phyloP scores from a whole-genome alignment of 495 filamentous ascomycete genomes.

The Penicillium coffeae region DNA sequence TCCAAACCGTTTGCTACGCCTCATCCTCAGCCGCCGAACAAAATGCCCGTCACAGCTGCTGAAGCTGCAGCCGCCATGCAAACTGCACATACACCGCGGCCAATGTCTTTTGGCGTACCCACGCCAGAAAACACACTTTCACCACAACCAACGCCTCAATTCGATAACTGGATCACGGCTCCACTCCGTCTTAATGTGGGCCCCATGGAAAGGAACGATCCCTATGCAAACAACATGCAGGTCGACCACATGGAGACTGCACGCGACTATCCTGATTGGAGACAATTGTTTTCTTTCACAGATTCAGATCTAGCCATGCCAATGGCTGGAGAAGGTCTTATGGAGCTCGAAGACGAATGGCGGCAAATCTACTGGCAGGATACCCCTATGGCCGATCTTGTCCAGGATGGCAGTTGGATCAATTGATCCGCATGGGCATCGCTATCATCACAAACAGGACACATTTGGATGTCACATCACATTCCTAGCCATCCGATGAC shows the following conservation, averaged over 20 bases:
- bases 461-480: no score
- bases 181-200: slow-evolving; percentile 27
- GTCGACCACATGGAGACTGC: slow-evolving; percentile 35
- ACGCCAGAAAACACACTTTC: slow-evolving; percentile 32
- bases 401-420: slow-evolving; percentile 31
- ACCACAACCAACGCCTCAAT: slow-evolving; percentile 28
- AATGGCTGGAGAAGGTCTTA: slow-evolving; percentile 36
- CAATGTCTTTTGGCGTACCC: slow-evolving; percentile 33
- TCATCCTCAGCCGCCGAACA: slow-evolving; percentile 15
- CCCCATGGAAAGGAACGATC: slow-evolving; percentile 22
- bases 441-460: no score
- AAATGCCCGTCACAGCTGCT: slow-evolving; percentile 19
- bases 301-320: slow-evolving; percentile 40
- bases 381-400: slow-evolving; percentile 40
- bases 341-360: slow-evolving; percentile 47
- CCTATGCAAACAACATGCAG: slow-evolving; percentile 22
- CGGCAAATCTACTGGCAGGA: slow-evolving; percentile 49
- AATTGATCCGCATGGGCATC: background rate
- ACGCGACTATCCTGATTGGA: slow-evolving; percentile 43
- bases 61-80: slow-evolving; percentile 17
- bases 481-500: no score
- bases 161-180: slow-evolving; percentile 40
- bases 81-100: slow-evolving; percentile 18
- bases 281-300: slow-evolving; percentile 44
- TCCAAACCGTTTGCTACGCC: slow-evolving; percentile 36